Percentiles rank a stretch among this genome's conserved stretches.
Conservation (phyloP, 2,329 filamentous ascomycete species). For the Ceratocystis alfenasii region DNA sequence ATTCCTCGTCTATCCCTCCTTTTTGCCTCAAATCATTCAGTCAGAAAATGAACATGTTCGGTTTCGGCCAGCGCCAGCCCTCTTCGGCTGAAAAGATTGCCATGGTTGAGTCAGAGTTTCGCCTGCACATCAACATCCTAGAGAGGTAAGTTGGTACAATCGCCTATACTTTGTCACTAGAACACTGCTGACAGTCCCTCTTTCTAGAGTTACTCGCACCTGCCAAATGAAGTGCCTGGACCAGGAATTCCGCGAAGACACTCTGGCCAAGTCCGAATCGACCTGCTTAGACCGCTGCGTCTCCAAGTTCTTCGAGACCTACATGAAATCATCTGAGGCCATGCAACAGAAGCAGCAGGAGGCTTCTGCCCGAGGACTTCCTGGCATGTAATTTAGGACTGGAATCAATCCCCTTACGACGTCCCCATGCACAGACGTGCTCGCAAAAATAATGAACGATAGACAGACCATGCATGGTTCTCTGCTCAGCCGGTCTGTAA, state of each 20-base stretch:
- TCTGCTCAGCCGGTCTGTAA: slow-evolving; percentile 3
- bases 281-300: slow-evolving; percentile 97
- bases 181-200: not conserved
- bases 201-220: slow-evolving; percentile 62
- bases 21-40: slow-evolving; percentile 10
- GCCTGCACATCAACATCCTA: slow-evolving; percentile 97
- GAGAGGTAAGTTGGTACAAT: slow-evolving; percentile 55
- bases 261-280: slow-evolving; percentile 97
- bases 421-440: no score
- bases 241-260: slow-evolving; percentile 80
- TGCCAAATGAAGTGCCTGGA: slow-evolving; percentile 94
- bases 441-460: not conserved
- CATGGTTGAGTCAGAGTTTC: slow-evolving; percentile 90
- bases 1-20: slow-evolving; percentile 20
- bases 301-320: slow-evolving; percentile 96
- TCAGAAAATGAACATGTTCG: slow-evolving; percentile 35
- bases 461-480: slow-evolving; percentile 9
- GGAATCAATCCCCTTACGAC: not conserved
- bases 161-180: not conserved
- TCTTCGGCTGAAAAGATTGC: slow-evolving; percentile 95
- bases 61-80: slow-evolving; percentile 58
- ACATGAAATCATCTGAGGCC: slow-evolving; percentile 93
- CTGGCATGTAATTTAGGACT: slow-evolving; percentile 19
- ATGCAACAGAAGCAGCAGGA: slow-evolving; percentile 77
- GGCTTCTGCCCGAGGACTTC: slow-evolving; percentile 26